Percentiles rank a stretch among this genome's conserved stretches.
Conservation (phyloP, 2,329 filamentous ascomycete genomes). For the Monilinia vaccinii-corymbosi region DNA sequence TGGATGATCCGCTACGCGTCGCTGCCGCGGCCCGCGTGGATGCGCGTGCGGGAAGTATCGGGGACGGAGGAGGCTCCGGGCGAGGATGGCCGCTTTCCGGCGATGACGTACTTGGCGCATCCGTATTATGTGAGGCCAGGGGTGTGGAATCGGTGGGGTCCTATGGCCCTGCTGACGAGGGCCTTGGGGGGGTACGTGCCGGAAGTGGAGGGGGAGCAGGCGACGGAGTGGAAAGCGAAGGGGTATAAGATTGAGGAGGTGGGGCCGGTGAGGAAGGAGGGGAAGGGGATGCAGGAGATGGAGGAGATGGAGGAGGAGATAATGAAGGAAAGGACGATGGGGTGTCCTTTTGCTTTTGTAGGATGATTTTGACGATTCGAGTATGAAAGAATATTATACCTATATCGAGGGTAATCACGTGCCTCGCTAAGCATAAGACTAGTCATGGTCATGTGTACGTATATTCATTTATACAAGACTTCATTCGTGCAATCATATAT, state of each 20-base stretch:
- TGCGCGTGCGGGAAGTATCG: conserved; percentile 33
- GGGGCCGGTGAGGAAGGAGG: conserved; percentile 48
- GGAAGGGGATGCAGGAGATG: conserved; percentile 41
- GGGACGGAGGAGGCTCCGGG: conserved; percentile 39
- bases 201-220: conserved; percentile 33
- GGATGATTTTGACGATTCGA: neutral
- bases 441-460: too few relatives aligned
- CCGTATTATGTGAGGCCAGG: conserved; percentile 57
- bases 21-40: conserved; percentile 43
- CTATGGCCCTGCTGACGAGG: conserved; percentile 40
- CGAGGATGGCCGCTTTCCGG: conserved; percentile 41
- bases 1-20: conserved; percentile 47
- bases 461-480: neutral
- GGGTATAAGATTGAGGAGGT: conserved; percentile 40
- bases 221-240: conserved; percentile 40
- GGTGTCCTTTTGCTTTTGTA: conserved; percentile 38
- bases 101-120: conserved; percentile 46
- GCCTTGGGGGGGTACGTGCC: conserved; percentile 38
- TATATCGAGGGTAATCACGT: too few relatives aligned
- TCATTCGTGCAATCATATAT: neutral
- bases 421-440: too few relatives aligned
- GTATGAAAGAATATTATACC: too few relatives aligned
- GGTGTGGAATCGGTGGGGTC: conserved; percentile 54
- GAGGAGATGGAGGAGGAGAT: conserved; percentile 33
- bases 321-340: conserved; percentile 31